Evolutionary conservation across 331 rosid genomes (phyloP), one percentile per base, ranked within the genome.

Genomic region (Stylosanthes scabra): DNA sequence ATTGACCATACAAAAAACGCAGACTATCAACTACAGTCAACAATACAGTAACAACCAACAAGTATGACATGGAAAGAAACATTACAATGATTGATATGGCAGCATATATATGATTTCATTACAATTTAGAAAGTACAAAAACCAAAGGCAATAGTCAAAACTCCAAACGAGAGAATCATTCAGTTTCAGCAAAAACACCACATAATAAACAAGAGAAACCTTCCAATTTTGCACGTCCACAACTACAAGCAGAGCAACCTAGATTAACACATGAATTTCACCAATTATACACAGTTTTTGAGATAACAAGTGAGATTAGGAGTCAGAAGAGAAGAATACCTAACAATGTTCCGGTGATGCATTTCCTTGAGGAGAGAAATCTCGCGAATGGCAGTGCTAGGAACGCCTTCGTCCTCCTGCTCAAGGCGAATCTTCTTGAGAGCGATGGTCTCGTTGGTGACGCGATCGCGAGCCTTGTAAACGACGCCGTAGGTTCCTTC

Each of bases 401-500:
- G 99, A 73, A 94, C 99, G 3, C 97, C 97, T 78, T 94, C 99
- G 47, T 94, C 99, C 81, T 91, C 99, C 78, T 94, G 99, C 89
- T 94, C 99, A 80, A 94, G 81, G 10, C 99, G 97, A 84, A 94
- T 94, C 84, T 94, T 94, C 90, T 94, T 94, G 73, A 94, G 83
- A 2, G 99, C 99, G 68, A 91, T 90, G 31, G 91, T 94, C 84
- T 94, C 93, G 59, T 94, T 94, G 0, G 97, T 91, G 56, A 63
- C 60, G 9, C 95, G 93, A 78, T 94, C 96, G 68, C 97, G 97
- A 60, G 97, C 99, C 88, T 94, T 94, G 84, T 94, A 94, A 64
- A 94, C 99, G 77, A 94, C 97, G 25, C 97, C 99, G 66, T 94
- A 94, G 39, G 99, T 91, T 46, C 99, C 99, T 80, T 94, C 99